phyloP scores from a whole-genome alignment of 176 grass and related monocot species.

The Zizania latifolia region DNA sequence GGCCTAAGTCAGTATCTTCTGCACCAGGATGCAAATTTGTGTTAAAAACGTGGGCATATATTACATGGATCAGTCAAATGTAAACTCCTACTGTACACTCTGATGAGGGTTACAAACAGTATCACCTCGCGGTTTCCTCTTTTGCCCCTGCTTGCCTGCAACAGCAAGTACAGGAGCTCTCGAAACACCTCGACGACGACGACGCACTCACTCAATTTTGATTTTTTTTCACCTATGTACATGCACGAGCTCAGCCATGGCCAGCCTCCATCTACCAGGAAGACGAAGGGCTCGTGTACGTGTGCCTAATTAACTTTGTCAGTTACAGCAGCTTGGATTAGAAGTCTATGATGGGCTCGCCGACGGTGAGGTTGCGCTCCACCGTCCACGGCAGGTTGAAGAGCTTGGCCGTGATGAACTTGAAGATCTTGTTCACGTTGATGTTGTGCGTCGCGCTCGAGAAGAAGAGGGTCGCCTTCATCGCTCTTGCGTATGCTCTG shows the following conservation, averaged over 20 bases:
- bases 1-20: too few species aligned
- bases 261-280: too few species aligned
- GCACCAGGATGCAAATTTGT: too few species aligned
- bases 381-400: slow-evolving; percentile 86
- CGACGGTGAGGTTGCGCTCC: slow-evolving; percentile 89
- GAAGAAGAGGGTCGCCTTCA: slow-evolving; percentile 97
- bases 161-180: background rate
- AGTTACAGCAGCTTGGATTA: slow-evolving; percentile 5
- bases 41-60: background rate
- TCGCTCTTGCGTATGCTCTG: slow-evolving; percentile 97
- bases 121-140: slow-evolving; percentile 7
- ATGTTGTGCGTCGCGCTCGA: slow-evolving; percentile 94
- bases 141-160: background rate
- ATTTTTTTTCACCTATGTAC: background rate
- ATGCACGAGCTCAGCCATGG: background rate
- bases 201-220: background rate
- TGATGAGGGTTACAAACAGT: background rate
- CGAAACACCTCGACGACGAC: background rate
- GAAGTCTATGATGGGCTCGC: slow-evolving; percentile 98
- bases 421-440: slow-evolving; percentile 99
- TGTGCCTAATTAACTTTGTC: background rate
- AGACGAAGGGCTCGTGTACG: background rate
- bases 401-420: slow-evolving; percentile 87
- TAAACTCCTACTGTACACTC: background rate
- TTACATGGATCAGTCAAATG: slow-evolving; percentile 2